Base-by-base conservation (phyloP, 2,329 filamentous ascomycete species). In the Cercospora berteroae region DNA sequence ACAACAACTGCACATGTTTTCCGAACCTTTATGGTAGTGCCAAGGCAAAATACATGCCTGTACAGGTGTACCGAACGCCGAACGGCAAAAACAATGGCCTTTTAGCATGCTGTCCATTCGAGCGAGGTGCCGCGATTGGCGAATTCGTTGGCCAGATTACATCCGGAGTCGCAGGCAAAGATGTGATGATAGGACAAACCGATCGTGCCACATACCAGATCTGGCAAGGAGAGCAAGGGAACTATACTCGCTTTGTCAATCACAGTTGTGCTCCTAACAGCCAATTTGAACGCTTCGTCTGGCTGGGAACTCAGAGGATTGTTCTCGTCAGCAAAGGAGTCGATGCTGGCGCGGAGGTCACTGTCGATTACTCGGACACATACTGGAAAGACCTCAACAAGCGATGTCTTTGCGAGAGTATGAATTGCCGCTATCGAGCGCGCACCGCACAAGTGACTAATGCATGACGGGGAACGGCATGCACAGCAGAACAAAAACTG, bases 221-320 rank as follows among this genome's bases (percentile, higher is more conserved):
- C 64, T 88, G 82, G 80, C 86, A 88, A 72, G 85, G 85, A 0
- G 76, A 77, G 63, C 80, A 83, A 74, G 84, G 86, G 3, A 88
- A 88, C 71, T 86, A 84, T 70, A 87, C 85, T 1, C 79, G 85
- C 0, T 88, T 88, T 71, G 82, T 87, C 48, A 88, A 87, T 73
- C 83, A 88, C 71, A 87, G 84, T 55, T 88, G 85, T 74, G 81
- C 83, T 16, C 82, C 85, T 1, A 88, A 88, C 69, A 82, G 83
- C 62, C 85, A 87, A 72, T 87, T 85, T 56, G 82, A 87, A 70
- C 80, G 81, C 9, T 87, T 88, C 72, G 80, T 80, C n/a, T 87
- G 86, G 85, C 72, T 85, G 18, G 83, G 85, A 23, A 82, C 80
- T 4, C 84, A 88, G 75, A 78, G 84, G 12, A 83, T 87, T 12